These are phyloP conservation scores for Metarhizium album DNA, from an alignment of 2,329 filamentous ascomycete genomes.

Conservation along the genomic window DNA sequence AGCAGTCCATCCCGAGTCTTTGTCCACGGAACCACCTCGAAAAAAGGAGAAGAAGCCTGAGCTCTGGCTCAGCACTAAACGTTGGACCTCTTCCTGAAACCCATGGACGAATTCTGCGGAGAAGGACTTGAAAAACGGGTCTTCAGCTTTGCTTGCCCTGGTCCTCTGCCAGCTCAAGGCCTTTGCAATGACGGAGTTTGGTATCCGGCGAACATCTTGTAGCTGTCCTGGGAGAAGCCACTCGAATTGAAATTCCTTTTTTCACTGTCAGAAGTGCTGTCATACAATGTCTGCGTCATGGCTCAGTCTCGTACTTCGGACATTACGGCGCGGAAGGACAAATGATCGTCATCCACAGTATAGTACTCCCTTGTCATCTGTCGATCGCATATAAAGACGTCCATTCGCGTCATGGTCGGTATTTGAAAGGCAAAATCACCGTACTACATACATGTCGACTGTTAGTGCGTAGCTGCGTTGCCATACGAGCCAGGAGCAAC, in stretches of 20 bases:
- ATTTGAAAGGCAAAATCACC: conserved; percentile 8
- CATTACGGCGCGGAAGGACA: conserved; percentile 9
- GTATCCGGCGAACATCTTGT: conserved; percentile 6
- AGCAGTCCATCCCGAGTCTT: conserved; percentile 3
- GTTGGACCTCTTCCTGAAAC: conserved; percentile 5
- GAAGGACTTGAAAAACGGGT: conserved; percentile 9
- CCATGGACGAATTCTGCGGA: conserved; percentile 8
- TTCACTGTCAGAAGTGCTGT: neutral
- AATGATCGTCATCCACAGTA: conserved; percentile 6
- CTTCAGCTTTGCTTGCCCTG: conserved; percentile 6
- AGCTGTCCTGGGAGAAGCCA: conserved; percentile 6
- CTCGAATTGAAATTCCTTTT: conserved; percentile 10
- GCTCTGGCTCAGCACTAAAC: neutral
- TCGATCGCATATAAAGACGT: conserved; percentile 9
- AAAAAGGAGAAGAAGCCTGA: neutral
- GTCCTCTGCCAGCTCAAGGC: conserved; percentile 9
- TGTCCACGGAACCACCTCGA: neutral
- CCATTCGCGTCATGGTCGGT: conserved; percentile 10
- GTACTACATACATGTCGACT: conserved; percentile 1
- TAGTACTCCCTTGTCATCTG: conserved; percentile 9
- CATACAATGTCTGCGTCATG: neutral
- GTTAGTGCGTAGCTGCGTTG: neutral
- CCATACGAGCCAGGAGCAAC: neutral
- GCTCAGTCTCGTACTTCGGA: conserved; percentile 1
- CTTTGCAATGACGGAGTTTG: conserved; percentile 8